phyloP scores from a whole-genome alignment of 2,329 filamentous ascomycete genomes.

The Verticillium klebahnii region DNA sequence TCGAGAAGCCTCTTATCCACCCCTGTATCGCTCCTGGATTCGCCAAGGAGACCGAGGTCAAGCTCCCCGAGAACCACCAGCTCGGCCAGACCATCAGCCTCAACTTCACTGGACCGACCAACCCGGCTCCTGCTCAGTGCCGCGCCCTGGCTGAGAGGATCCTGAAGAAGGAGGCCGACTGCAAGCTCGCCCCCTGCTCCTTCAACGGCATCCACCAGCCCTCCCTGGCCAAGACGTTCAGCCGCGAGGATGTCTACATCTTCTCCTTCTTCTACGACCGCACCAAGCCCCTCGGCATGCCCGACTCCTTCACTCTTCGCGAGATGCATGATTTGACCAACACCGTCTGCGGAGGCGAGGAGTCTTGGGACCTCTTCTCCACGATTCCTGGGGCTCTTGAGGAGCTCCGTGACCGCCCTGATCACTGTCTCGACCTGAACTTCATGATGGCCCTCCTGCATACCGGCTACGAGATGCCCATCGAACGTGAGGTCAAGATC shows the following conservation, averaged over 20 bases:
- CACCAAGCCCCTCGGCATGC: constrained; percentile 90
- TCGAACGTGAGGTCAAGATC: constrained; percentile 93
- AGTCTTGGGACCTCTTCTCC: constrained; percentile 75
- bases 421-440: constrained; percentile 91
- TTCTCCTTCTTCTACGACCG: constrained; percentile 99
- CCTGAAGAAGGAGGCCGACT: constrained; percentile 78
- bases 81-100: constrained; percentile 63
- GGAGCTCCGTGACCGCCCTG: constrained; percentile 76
- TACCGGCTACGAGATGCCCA: constrained; percentile 96
- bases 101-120: constrained; percentile 81
- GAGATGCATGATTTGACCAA: constrained; percentile 84
- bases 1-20: constrained; percentile 67
- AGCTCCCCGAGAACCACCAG: constrained; percentile 60
- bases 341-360: constrained; percentile 76
- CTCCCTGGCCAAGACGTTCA: constrained; percentile 84
- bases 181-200: constrained; percentile 84
- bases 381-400: constrained; percentile 71
- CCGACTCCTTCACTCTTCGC: constrained; percentile 88
- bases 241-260: constrained; percentile 87
- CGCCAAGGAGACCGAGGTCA: constrained; percentile 67
- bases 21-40: constrained; percentile 84
- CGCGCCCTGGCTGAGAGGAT: constrained; percentile 87
- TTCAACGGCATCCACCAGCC: constrained; percentile 98
- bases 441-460: constrained; percentile 93
- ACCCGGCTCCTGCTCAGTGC: constrained; percentile 77